Evolutionary conservation across 2,329 filamentous ascomycete species (phyloP).

Genomic region (Cercospora janseana): DNA sequence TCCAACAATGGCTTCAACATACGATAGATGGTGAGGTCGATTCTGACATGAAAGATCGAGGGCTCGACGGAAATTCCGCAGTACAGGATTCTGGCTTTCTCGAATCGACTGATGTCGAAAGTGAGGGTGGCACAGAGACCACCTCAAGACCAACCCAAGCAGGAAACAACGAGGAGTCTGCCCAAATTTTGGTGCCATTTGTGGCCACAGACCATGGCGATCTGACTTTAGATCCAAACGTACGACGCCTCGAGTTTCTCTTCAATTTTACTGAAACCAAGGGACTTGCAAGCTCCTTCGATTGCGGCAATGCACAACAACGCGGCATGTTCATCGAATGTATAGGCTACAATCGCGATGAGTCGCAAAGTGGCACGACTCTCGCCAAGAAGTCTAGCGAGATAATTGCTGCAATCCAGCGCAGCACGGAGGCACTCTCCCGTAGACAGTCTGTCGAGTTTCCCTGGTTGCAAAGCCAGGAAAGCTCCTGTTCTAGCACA

Average conservation of each 20-base stretch:
- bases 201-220: background rate
- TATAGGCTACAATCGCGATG: background rate
- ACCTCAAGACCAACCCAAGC: no score
- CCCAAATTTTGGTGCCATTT: background rate
- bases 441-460: background rate
- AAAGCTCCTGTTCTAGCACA: background rate
- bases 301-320: background rate
- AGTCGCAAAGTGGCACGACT: background rate
- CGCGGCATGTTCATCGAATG: slow-evolving; percentile 8
- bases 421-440: background rate
- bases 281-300: slow-evolving; percentile 4
- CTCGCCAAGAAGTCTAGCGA: background rate
- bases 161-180: background rate
- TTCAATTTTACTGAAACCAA: slow-evolving; percentile 4
- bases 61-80: background rate
- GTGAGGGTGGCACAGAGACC: no score
- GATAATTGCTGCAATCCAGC: slow-evolving; percentile 2
- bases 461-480: background rate
- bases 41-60: background rate
- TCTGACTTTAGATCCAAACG: background rate
- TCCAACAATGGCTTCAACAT: slow-evolving; percentile 1
- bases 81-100: no score
- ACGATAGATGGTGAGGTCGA: background rate
- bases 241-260: slow-evolving; percentile 6
- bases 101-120: background rate